Evolutionary conservation across 2,329 filamentous ascomycete species (phyloP).

Genomic region (Alternaria sp.): DNA sequence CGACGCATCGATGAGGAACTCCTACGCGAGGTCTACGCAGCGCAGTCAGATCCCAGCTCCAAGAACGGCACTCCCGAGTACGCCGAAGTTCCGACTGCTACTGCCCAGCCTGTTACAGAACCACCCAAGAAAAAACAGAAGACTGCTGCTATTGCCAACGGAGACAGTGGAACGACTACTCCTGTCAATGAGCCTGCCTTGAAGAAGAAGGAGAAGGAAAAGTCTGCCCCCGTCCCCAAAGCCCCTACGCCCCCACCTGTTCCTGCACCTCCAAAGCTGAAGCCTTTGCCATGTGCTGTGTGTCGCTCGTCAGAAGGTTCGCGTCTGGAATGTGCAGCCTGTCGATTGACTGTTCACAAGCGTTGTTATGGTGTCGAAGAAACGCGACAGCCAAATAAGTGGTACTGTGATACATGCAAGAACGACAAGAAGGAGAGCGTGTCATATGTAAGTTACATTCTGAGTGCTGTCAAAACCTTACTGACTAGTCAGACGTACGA

Average conservation of each 20-base stretch:
- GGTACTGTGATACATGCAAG: slow-evolving; percentile 93
- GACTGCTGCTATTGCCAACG: slow-evolving; percentile 52
- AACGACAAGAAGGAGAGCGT: slow-evolving; percentile 93
- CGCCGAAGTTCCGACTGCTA: slow-evolving; percentile 34
- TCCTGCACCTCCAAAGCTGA: slow-evolving; percentile 81
- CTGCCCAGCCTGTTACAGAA: slow-evolving; percentile 52
- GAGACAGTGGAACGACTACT: slow-evolving; percentile 58
- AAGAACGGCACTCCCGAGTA: slow-evolving; percentile 42
- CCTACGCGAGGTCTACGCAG: slow-evolving; percentile 68
- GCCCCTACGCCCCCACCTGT: slow-evolving; percentile 66
- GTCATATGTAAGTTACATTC: slow-evolving; percentile 74
- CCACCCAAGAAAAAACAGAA: slow-evolving; percentile 69
- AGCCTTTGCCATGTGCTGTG: slow-evolving; percentile 82
- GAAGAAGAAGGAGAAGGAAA: slow-evolving; percentile 51
- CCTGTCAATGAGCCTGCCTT: slow-evolving; percentile 54
- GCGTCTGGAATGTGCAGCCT: slow-evolving; percentile 79
- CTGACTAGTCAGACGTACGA: slow-evolving; percentile 71
- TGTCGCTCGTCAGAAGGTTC: slow-evolving; percentile 73
- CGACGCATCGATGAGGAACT: slow-evolving; percentile 91
- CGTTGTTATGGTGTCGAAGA: slow-evolving; percentile 90
- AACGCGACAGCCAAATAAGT: slow-evolving; percentile 72
- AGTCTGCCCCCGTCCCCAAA: slow-evolving; percentile 58
- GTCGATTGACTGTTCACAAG: slow-evolving; percentile 88
- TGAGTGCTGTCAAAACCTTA: background rate
- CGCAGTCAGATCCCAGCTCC: slow-evolving; percentile 42